A percentile compares a stretch with the other conserved stretches of the same genome.
Conservation (phyloP, 179 eudicot genomes). For the Silene noctiflora region DNA sequence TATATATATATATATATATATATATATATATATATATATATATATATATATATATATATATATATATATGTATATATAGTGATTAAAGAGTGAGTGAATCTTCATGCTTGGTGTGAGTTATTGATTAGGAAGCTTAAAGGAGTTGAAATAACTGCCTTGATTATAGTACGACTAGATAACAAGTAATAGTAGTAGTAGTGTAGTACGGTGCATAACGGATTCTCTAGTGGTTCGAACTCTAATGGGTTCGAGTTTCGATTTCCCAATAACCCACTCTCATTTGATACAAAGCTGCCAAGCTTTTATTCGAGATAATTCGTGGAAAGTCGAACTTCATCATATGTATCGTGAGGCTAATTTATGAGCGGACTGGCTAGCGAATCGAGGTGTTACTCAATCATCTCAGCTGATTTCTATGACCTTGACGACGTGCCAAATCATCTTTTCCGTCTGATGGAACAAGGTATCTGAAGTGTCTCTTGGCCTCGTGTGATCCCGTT, state of each 20-base stretch:
- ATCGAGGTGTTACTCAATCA: neutral
- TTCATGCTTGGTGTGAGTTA: slow-evolving; percentile 12
- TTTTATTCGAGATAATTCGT: neutral
- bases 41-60: too few relatives aligned
- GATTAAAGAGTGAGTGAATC: slow-evolving; percentile 21
- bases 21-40: too few relatives aligned
- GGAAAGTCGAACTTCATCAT: neutral
- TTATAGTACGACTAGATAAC: neutral
- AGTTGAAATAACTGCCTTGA: slow-evolving; percentile 18
- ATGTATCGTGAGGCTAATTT: neutral
- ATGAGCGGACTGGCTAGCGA: too few relatives aligned
- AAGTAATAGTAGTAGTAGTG: too few relatives aligned
- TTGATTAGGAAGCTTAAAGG: slow-evolving; percentile 16
- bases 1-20: too few relatives aligned
- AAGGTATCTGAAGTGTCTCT: neutral
- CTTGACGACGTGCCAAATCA: neutral
- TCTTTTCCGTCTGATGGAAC: neutral
- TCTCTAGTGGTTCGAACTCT: too few relatives aligned
- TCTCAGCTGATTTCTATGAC: neutral
- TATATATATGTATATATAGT: too few relatives aligned
- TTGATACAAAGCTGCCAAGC: neutral
- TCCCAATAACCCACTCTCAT: neutral
- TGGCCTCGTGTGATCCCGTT: slow-evolving; percentile 1
- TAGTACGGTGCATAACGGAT: too few relatives aligned
- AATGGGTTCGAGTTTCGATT: too few relatives aligned